Evolutionary conservation across 2,329 filamentous ascomycete genomes (phyloP).

Genomic region (Madurella fahalii): DNA sequence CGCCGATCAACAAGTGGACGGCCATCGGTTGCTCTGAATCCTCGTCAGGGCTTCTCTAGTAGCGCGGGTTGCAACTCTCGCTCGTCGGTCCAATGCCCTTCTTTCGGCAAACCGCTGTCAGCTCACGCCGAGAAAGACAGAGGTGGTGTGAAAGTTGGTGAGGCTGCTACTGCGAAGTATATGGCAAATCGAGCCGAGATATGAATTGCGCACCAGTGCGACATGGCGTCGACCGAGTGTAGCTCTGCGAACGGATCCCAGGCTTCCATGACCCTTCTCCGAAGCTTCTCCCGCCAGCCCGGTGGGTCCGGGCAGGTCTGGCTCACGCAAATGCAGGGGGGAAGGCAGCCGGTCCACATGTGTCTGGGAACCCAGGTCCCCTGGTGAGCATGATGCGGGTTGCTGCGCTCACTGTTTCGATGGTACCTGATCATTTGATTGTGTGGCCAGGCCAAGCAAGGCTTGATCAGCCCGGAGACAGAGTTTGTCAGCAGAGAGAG

Average conservation of each 20-base stretch:
- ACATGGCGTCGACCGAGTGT: neutral
- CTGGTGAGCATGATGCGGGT: neutral
- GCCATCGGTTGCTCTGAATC: too few species aligned
- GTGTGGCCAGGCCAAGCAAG: neutral
- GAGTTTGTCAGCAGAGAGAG: neutral
- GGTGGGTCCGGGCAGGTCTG: constrained; percentile 7
- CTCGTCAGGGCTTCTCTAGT: too few species aligned
- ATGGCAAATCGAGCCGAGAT: too few species aligned
- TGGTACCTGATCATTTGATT: neutral
- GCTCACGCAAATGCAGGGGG: too few species aligned
- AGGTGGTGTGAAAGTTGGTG: too few species aligned
- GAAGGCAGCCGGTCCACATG: neutral
- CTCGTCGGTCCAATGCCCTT: too few species aligned
- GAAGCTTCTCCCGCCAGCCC: constrained; percentile 24
- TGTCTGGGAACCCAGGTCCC: neutral
- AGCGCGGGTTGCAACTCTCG: too few species aligned
- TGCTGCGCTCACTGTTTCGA: neutral
- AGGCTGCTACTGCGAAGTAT: too few species aligned
- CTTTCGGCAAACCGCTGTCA: too few species aligned
- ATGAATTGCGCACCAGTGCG: neutral
- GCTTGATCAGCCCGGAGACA: neutral
- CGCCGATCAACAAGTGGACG: too few species aligned
- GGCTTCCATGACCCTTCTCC: constrained; percentile 24
- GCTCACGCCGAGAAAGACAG: too few species aligned
- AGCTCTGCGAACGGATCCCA: neutral